Evolutionary conservation across 495 filamentous ascomycete genomes (phyloP).

Genomic region (Bacidia gigantensis): DNA sequence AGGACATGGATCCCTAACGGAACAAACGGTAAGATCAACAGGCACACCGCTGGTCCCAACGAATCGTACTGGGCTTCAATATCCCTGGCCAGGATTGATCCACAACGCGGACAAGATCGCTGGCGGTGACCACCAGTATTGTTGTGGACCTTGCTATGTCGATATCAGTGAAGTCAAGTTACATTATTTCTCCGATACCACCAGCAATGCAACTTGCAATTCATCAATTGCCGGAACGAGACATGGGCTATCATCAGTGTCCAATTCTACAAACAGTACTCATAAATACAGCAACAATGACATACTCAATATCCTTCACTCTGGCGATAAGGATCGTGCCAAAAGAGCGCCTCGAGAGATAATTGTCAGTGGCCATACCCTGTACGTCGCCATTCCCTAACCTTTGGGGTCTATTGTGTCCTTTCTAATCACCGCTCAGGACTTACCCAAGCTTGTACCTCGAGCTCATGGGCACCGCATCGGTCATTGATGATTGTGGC

Average conservation of each 20-base stretch:
- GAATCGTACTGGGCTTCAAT: too few species aligned
- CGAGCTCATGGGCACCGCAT: background rate
- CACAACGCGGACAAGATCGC: background rate
- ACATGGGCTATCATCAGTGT: too few species aligned
- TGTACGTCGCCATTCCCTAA: background rate
- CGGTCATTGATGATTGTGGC: background rate
- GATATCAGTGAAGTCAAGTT: background rate
- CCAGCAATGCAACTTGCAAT: background rate
- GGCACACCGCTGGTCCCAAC: too few species aligned
- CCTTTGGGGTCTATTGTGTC: too few species aligned
- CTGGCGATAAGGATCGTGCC: too few species aligned
- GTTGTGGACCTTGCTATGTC: conserved; percentile 1
- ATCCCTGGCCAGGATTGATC: background rate
- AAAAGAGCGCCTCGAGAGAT: background rate
- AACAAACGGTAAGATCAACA: too few species aligned
- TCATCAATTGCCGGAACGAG: too few species aligned
- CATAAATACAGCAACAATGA: too few species aligned
- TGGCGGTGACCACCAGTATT: background rate
- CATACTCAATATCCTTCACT: too few species aligned
- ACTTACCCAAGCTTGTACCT: background rate
- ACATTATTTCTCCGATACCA: background rate
- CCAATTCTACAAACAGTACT: too few species aligned
- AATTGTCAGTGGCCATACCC: background rate
- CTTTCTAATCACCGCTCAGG: too few species aligned
- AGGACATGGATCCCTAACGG: too few species aligned